Evolutionary conservation across 345 rosid species (phyloP).

Genomic region (Brassica juncea): DNA sequence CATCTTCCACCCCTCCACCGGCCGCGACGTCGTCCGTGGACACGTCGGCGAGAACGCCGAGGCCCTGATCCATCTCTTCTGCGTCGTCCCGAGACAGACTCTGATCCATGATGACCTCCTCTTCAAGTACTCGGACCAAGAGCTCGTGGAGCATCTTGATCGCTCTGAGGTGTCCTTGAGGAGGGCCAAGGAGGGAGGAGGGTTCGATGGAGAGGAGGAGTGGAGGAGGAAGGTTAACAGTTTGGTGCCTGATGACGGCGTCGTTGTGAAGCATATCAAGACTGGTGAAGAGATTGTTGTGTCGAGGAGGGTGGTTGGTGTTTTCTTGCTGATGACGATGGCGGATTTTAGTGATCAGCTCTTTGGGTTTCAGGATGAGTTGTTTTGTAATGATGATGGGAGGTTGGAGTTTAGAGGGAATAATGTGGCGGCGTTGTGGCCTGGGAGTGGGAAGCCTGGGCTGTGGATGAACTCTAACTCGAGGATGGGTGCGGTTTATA

Average conservation of each 20-base stretch:
- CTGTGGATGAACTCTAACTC: slow-evolving; percentile 76
- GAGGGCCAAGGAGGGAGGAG: slow-evolving; percentile 61
- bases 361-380: slow-evolving; percentile 70
- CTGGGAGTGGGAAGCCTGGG: slow-evolving; percentile 90
- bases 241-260: slow-evolving; percentile 66
- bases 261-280: slow-evolving; percentile 69
- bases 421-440: slow-evolving; percentile 66
- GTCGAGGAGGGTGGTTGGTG: slow-evolving; percentile 68
- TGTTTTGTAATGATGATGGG: slow-evolving; percentile 66
- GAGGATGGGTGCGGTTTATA: slow-evolving; percentile 82
- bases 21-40: slow-evolving; percentile 73
- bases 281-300: slow-evolving; percentile 70
- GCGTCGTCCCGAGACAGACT: slow-evolving; percentile 77
- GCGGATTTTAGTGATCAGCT: slow-evolving; percentile 95
- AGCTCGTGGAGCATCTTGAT: slow-evolving; percentile 66
- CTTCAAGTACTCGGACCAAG: slow-evolving; percentile 66
- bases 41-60: slow-evolving; percentile 86
- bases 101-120: slow-evolving; percentile 84
- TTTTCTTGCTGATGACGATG: slow-evolving; percentile 76
- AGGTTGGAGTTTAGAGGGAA: slow-evolving; percentile 69
- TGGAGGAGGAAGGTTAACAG: slow-evolving; percentile 84
- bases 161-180: slow-evolving; percentile 55
- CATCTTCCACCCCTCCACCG: slow-evolving; percentile 81
- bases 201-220: slow-evolving; percentile 56
- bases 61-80: slow-evolving; percentile 84